Base-by-base conservation (phyloP, 495 filamentous ascomycete species). In the Glarea lozoyensis region DNA sequence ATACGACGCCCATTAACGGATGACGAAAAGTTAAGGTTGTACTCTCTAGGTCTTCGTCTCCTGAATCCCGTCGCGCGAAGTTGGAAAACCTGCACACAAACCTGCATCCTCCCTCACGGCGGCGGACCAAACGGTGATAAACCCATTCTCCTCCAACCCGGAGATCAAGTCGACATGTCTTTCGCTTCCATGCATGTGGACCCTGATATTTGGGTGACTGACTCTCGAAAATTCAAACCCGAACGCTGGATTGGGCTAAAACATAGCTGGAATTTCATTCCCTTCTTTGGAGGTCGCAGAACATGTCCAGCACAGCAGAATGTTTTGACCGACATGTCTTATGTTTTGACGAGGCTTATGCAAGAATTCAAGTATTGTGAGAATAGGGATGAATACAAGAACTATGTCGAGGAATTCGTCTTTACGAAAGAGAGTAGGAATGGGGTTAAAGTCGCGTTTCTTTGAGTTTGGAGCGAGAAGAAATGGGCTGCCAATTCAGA, bases 51-150 rank as follows among this genome's bases (percentile, higher is more conserved):
- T 9, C 32, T 5, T 10, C 32, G 32, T 35, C 32, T 35, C 6
- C 32, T 35, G 7, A 6, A 6, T 5, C 6, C 10, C 32, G 17
- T 5, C 15, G 7, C 15, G 32, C 7, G 9, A 5, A 9, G 5
- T 9, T 6, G 7, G 32, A 9, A 15, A 9, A 15, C 7, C 9
- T 9, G 9, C 5, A 9, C 17, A 5, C 7, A 15, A 6, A 15
- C 10, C 32, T 72, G 71, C 3, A 49, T 63, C 18, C 53, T 76
- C 11, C 72, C 72, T 0, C 36, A 43, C 19, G 71, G 71, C 18
- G 71, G 71, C 18, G 70, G 69, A 0, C 46, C 58, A 2, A 62
- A 71, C 40, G 67, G 70, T 15, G 55, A 55, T 19, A 43, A 52
- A 1, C 70, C 70, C 2, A 44, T 72, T 10, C 64, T 67, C 42